Evolutionary conservation across 2,329 filamentous ascomycete species (phyloP), one percentile per base, ranked within the genome.

Genomic region (Podosphaera aphanis): DNA sequence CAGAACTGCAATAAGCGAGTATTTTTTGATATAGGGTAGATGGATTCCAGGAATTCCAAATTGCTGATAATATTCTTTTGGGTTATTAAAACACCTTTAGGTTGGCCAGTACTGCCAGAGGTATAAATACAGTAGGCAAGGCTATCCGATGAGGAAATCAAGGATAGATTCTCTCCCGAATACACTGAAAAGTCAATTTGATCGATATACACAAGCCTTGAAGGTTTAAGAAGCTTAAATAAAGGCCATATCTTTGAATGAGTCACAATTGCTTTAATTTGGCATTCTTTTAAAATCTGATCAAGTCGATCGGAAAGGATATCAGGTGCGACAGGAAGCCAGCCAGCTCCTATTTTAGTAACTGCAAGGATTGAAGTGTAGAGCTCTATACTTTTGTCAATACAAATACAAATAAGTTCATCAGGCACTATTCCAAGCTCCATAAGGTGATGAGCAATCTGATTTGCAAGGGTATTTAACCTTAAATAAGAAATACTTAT

Each of bases 71-170:
- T 69, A 53, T 84, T 92, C 36, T 70, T 64, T 51, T 86, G 78
- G 0, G 81, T 83, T 18, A 93, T 70, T 3, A 81, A 67, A 2
- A 93, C 79, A 2, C 83, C 83, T 56, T 93, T 92, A 0, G 83
- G 84, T 1, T 65, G 66, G 0, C 56, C 84, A 0, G 83, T 92
- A 35, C 79, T 88, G 2, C 85, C 85, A 20, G 81, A 85, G 0
- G 83, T 92, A 58, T 82, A 92, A 1, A 92, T 77, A 16, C 81
- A 73, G 57, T 92, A 92, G 5, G 82, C 77, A 2, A 82, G 6
- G 31, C 53, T 49, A 4, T 55, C 49, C 10, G 51, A 46, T 2
- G 40, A 36, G 20, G 47, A 50, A 25, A 27, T 48, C 11, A 40
- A 21, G 35, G 46, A 25, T 29, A 56, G 45, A 31, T 59, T 55